Base-by-base conservation (phyloP, 192 early-diverging fungal genomes). In the Rhizoclosmatium sp. region DNA sequence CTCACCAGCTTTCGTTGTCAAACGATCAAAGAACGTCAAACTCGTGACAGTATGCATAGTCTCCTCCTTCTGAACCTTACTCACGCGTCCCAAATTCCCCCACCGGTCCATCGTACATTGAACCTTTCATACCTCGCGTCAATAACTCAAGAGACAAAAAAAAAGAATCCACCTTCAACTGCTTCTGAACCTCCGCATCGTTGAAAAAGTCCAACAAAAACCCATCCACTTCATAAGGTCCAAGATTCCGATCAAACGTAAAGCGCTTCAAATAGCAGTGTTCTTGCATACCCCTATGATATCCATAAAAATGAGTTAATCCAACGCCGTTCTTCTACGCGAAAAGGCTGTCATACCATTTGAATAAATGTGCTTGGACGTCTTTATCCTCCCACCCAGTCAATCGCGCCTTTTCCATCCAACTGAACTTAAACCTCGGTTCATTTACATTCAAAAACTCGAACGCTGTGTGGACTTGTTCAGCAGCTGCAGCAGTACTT, bases 201-300 rank as follows among this genome's bases (percentile, higher is more conserved):
- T 88, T 82, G 71, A 88, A 85, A 51, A 88, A 81, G 44, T 86
- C 82, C 41, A 84, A 46, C 47, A 88, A 45, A 60, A 88, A 88
- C 21, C 51, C 39, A 41, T 86, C 79, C 51, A 85, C 62, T 45
- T 88, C 71, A 59, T 82, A 85, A 10, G 67, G 47, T 40, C 82
- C 77, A 4, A 86, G 48, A 16, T 48, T 62, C 51, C 77, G 76
- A 67, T 88, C 87, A 60, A 78, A 88, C 3, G 56, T 76, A 62
- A 86, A 88, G 40, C 82, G 67, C 54, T 82, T 81, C 45, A 88
- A 19, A 62, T 86, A 86, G 59, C 64, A 75, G 64, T 85, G 81
- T 44, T 83, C 83, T 45, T 79, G 74, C 81, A 88, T 82, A 2
- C 87, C 87, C 87, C 87, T 88, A 23, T 42, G 2, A 68, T 12